Conservation (phyloP, 306 rosid genomes). For the Quercus agrifolia region DNA sequence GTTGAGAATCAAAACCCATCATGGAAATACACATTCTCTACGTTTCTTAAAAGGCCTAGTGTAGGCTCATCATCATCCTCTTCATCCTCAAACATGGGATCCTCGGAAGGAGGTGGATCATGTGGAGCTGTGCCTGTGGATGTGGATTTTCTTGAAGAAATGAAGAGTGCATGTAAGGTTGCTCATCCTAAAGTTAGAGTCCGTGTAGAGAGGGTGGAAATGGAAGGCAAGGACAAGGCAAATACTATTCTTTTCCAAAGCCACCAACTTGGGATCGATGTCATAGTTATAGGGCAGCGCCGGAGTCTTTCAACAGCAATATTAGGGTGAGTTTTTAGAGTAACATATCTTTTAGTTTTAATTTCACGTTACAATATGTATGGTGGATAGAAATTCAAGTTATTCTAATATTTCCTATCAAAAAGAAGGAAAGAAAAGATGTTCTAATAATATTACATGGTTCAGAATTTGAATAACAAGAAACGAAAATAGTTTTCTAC, state of each 20-base stretch:
- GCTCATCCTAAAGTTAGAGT: constrained; percentile 47
- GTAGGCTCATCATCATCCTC: constrained; percentile 6
- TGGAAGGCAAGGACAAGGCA: constrained; percentile 57
- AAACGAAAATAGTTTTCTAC: no score
- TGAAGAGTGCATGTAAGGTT: constrained; percentile 48
- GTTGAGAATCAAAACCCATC: constrained; percentile 44
- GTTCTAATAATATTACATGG: no score
- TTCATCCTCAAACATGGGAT: constrained; percentile 8
- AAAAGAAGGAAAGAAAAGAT: no score
- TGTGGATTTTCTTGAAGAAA: constrained; percentile 61
- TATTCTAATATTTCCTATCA: background rate
- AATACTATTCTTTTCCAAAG: constrained; percentile 39
- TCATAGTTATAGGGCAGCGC: constrained; percentile 63
- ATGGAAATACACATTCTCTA: constrained; percentile 45
- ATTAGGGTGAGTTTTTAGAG: constrained; percentile 47
- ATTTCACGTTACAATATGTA: no score
- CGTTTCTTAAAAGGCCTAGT: constrained; percentile 56
- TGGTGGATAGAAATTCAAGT: background rate
- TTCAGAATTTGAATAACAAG: no score
- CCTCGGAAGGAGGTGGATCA: constrained; percentile 30
- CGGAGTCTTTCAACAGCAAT: constrained; percentile 58
- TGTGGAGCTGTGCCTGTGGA: constrained; percentile 6
- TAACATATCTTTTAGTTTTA: background rate
- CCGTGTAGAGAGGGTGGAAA: constrained; percentile 31
- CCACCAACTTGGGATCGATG: constrained; percentile 41